These are phyloP conservation scores for Fusarium multiceps DNA, from an alignment of 2,329 filamentous ascomycete genomes.

Conservation along the genomic window DNA sequence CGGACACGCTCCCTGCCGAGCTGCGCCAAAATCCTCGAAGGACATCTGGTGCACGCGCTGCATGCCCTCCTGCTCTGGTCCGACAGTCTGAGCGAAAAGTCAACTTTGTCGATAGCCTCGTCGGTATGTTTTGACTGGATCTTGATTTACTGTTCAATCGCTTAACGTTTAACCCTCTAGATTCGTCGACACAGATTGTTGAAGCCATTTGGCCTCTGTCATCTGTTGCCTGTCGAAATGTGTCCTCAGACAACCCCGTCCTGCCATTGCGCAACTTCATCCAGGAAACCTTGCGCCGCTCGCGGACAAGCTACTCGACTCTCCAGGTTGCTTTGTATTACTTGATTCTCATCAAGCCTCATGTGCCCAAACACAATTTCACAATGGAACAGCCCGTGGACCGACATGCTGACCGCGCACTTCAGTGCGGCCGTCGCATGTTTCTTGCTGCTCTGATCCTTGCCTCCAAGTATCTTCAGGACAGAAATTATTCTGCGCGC, in stretches of 20 bases:
- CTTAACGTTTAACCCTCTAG: conserved; percentile 63
- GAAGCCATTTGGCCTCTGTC: conserved; percentile 97
- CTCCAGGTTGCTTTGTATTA: conserved; percentile 97
- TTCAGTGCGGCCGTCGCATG: conserved; percentile 97
- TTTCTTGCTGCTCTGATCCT: conserved; percentile 94
- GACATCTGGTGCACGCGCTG: conserved; percentile 65
- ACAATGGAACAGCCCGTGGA: conserved; percentile 86
- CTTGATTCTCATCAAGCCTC: conserved; percentile 90
- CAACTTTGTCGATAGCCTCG: conserved; percentile 95
- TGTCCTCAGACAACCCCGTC: conserved; percentile 79
- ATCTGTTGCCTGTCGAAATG: conserved; percentile 79
- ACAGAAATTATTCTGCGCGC: conserved; percentile 95
- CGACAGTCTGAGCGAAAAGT: conserved; percentile 92
- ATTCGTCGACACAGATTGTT: conserved; percentile 96
- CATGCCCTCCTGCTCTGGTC: conserved; percentile 78
- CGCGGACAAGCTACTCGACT: conserved; percentile 96
- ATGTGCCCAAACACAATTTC: conserved; percentile 85
- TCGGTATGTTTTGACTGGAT: conserved; percentile 78
- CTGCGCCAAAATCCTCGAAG: conserved; percentile 73
- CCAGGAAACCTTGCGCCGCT: conserved; percentile 94
- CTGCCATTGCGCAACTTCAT: conserved; percentile 95
- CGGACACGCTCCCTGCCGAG: conserved; percentile 65
- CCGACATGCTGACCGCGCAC: conserved; percentile 76
- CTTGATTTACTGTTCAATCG: conserved; percentile 31
- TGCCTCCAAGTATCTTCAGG: conserved; percentile 97